These are phyloP conservation scores for Plantago major DNA, from an alignment of 257 asterid genomes.

Conservation along the genomic window DNA sequence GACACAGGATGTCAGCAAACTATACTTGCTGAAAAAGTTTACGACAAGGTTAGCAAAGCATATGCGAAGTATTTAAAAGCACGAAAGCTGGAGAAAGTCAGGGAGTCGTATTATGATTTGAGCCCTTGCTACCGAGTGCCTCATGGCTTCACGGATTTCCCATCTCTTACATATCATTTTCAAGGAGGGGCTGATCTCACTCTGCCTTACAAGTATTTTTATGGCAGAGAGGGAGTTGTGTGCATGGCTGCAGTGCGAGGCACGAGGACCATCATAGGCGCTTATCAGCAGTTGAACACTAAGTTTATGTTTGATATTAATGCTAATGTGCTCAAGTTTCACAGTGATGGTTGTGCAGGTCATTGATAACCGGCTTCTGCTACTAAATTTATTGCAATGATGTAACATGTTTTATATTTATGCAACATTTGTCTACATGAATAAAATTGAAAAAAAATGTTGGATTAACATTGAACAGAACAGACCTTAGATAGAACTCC, in stretches of 20 bases:
- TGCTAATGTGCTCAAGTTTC: conserved; percentile 17
- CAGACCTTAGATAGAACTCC: not conserved
- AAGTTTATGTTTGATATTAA: conserved; percentile 14
- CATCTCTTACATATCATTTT: conserved; percentile 16
- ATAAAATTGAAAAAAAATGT: too few relatives aligned
- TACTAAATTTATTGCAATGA: not conserved
- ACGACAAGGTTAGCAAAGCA: conserved; percentile 9
- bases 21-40: conserved; percentile 9
- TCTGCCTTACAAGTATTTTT: not conserved
- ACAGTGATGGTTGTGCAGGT: conserved; percentile 9
- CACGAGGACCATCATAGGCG: conserved; percentile 4
- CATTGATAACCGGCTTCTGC: not conserved
- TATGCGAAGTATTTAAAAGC: not conserved
- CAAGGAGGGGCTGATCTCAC: conserved; percentile 14
- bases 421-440: too few relatives aligned
- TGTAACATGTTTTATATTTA: not conserved
- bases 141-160: conserved; percentile 8
- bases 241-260: conserved; percentile 1
- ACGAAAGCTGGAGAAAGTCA: not conserved
- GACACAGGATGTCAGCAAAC: conserved; percentile 12
- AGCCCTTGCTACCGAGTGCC: conserved; percentile 11
- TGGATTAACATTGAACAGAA: not conserved
- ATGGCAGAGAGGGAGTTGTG: not conserved
- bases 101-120: not conserved
- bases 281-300: conserved; percentile 17